Evolutionary conservation across 345 rosid species (phyloP).

Genomic region (Gossypium rotundifolium): DNA sequence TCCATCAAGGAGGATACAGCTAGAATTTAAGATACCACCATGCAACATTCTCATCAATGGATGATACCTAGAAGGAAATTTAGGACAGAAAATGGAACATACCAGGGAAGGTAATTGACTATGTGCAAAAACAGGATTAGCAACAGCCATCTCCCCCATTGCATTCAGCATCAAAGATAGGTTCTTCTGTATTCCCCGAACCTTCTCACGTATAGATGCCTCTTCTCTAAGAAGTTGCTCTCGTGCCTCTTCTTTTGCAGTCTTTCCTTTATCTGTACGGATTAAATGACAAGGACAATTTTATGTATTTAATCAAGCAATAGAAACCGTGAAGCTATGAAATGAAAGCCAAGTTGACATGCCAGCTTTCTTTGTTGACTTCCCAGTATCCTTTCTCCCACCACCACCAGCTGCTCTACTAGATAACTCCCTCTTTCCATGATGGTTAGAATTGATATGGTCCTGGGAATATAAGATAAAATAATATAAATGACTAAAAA

Average conservation of each 20-base stretch:
- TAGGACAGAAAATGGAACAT: slow-evolving; percentile 13
- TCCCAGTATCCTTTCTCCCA: slow-evolving; percentile 67
- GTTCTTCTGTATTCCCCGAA: slow-evolving; percentile 50
- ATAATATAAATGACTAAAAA: slow-evolving; percentile 2
- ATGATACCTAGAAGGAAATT: not conserved
- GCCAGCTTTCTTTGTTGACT: slow-evolving; percentile 65
- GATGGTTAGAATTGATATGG: slow-evolving; percentile 41
- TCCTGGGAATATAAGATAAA: slow-evolving; percentile 32
- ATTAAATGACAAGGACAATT: slow-evolving; percentile 8
- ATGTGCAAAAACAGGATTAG: slow-evolving; percentile 91
- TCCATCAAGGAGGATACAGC: slow-evolving; percentile 6
- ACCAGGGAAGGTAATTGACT: slow-evolving; percentile 91
- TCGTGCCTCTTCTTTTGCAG: slow-evolving; percentile 93
- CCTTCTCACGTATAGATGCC: slow-evolving; percentile 65
- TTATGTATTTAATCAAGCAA: slow-evolving; percentile 4
- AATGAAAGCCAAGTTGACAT: slow-evolving; percentile 18
- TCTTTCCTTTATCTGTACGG: slow-evolving; percentile 72
- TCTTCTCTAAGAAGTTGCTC: slow-evolving; percentile 89
- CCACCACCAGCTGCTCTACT: slow-evolving; percentile 36
- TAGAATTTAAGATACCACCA: not conserved
- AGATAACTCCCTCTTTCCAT: slow-evolving; percentile 54
- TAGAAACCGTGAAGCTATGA: slow-evolving; percentile 5
- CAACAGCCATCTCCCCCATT: slow-evolving; percentile 83
- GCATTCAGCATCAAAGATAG: slow-evolving; percentile 69
- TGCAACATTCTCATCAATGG: not conserved